These are phyloP conservation scores for Magnolia sinica DNA, from an alignment of 164 flowering plant species.

Conservation along the genomic window DNA sequence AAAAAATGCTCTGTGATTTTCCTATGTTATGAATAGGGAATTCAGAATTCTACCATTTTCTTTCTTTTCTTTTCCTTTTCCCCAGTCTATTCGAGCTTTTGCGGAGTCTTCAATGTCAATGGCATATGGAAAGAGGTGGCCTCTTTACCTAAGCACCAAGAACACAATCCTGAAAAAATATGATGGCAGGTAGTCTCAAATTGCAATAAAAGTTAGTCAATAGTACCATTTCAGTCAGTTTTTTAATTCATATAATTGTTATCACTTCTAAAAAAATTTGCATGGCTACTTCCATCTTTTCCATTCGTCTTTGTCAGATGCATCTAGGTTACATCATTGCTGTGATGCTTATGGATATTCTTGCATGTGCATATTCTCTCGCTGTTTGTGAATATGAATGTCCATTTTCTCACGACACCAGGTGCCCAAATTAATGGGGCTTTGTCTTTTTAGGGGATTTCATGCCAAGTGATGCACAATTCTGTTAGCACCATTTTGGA, in stretches of 20 bases:
- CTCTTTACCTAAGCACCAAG: conserved; percentile 95
- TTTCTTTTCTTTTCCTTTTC: neutral
- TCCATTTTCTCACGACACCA: neutral
- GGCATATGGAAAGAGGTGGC: conserved; percentile 94
- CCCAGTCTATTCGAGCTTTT: conserved; percentile 88
- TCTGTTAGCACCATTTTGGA: neutral
- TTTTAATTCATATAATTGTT: neutral
- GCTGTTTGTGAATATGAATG: neutral
- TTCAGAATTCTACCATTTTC: neutral
- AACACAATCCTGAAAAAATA: conserved; percentile 96
- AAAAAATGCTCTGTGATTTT: neutral
- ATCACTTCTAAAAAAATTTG: neutral
- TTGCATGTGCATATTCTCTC: neutral
- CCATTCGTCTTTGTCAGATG: neutral
- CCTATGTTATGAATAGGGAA: neutral
- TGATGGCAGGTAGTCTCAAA: conserved; percentile 80
- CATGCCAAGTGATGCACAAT: neutral
- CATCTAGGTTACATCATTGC: neutral
- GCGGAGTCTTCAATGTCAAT: conserved; percentile 94
- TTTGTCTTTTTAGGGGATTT: neutral
- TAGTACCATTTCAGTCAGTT: neutral
- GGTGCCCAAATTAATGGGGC: neutral
- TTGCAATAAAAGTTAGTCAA: conserved; percentile 1
- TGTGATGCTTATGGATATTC: neutral
- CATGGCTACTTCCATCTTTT: neutral